Base-by-base conservation (phyloP, 129 eudicot genomes). In the Helichrysum umbraculigerum region DNA sequence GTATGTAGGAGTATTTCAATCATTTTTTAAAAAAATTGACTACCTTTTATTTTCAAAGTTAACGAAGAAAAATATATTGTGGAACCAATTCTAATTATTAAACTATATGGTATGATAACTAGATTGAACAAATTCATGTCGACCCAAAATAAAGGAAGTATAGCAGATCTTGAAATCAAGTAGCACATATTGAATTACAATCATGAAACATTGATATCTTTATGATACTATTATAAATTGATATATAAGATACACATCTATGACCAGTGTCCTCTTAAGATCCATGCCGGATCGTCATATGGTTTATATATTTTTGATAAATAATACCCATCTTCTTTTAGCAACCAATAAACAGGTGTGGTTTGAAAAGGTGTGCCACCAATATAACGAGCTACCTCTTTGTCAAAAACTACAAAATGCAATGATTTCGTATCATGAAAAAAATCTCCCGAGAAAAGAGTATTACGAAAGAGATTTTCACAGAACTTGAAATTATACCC, bases 371-470 rank as follows among this genome's bases (percentile, higher is more conserved):
- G 35, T 34, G 8, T 29, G 15, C 62, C 61, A 1, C 21, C 20
- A 17, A 75, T 14, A 19, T 21, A 7, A 0, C n/a, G 0, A 0
- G 0, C 6, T 44, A 75, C 56, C 4, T 12, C 16, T 9, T 0
- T 4, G 4, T 75, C 71, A 63, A 42, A 63, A 19, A 75, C 51
- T n/a, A 62, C 32, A 28, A 75, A 32, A n/a, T 63, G 63, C 6
- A 14, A 62, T 8, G 4, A n/a, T 52, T 75, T 75, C 12, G 17
- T 29, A 4, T 10, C 63, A 17, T 63, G 39, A 12, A 28, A 19
- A 75, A 75, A 63, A 47, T 75, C 61, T 29, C 62, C 71, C 3
- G 5, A 4, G 21, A 63, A 75, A 50, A 75, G 17, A 19, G 79
- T 75, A 63, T 14, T 65, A 0, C 25, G 28, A 5, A 44, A 1